Conservation (phyloP, 768 basidiomycete species). For the Mrakia blollopis region DNA sequence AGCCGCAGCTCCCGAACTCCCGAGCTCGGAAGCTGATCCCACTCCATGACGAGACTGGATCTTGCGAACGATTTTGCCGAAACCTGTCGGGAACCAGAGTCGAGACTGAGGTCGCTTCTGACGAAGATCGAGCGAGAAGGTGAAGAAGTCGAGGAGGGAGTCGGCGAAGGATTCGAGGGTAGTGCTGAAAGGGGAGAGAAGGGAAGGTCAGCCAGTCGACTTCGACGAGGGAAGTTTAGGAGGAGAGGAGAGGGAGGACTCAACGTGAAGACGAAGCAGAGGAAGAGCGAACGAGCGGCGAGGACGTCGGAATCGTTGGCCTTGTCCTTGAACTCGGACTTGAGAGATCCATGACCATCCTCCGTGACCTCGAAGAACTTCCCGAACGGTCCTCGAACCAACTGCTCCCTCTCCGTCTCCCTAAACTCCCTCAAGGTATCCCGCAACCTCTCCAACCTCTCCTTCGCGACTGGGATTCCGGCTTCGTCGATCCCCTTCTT, state of each 20-base stretch:
- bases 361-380: constrained; percentile 22
- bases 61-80: constrained; percentile 44
- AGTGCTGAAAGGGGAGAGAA: background rate
- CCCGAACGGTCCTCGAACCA: constrained; percentile 50
- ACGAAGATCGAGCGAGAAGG: constrained; percentile 46
- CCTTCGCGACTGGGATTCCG: constrained; percentile 34
- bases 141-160: constrained; percentile 46
- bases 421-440: constrained; percentile 35
- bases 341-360: constrained; percentile 35
- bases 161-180: constrained; percentile 42
- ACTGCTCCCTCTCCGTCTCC: constrained; percentile 41
- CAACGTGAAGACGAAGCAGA: constrained; percentile 52
- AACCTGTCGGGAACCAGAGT: constrained; percentile 54
- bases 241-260: background rate
- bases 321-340: constrained; percentile 34
- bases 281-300: constrained; percentile 48
- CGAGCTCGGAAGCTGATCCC: background rate
- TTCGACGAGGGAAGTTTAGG: too few relatives aligned
- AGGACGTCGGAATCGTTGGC: constrained; percentile 23
- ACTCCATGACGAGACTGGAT: constrained; percentile 13
- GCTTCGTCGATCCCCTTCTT: background rate
- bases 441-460: constrained; percentile 34
- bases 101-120: constrained; percentile 46
- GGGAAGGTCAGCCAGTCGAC: background rate
- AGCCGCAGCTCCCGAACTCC: background rate